phyloP scores from a whole-genome alignment of 192 early-diverging fungal species.

The Backusella liffmaniae region DNA sequence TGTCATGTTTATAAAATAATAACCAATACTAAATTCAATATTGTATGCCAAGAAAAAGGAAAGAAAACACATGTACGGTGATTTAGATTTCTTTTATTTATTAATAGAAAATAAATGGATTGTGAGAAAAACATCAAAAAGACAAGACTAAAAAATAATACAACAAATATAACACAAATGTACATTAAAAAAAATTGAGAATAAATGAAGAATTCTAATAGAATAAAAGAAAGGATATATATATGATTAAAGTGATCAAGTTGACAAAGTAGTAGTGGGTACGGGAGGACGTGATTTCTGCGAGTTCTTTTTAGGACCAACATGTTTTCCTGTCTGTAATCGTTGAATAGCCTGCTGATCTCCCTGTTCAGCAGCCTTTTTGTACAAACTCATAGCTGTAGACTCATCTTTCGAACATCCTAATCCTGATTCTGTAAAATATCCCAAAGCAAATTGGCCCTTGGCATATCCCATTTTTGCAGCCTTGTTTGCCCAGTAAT shows the following conservation, averaged over 20 bases:
- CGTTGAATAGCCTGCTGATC: not conserved
- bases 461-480: not conserved
- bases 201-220: not conserved
- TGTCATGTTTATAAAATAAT: not conserved
- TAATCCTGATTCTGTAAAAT: not conserved
- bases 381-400: not conserved
- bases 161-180: not conserved
- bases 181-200: not conserved
- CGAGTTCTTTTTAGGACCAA: not conserved
- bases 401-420: not conserved
- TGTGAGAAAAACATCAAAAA: not conserved
- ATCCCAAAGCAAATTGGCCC: not conserved
- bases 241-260: not conserved
- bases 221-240: not conserved
- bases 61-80: not conserved
- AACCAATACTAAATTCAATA: not conserved
- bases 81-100: not conserved
- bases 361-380: not conserved
- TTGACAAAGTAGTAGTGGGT: not conserved
- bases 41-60: not conserved
- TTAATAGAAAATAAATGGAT: not conserved
- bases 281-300: not conserved
- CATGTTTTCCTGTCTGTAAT: not conserved
- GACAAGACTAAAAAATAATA: not conserved
- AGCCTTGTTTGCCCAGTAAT: conserved; percentile 38